Percentiles rank a stretch among this genome's conserved stretches.
These are phyloP conservation scores for Aspergillus sp. DNA, from an alignment of 2,329 filamentous ascomycete genomes.

Conservation along the genomic window DNA sequence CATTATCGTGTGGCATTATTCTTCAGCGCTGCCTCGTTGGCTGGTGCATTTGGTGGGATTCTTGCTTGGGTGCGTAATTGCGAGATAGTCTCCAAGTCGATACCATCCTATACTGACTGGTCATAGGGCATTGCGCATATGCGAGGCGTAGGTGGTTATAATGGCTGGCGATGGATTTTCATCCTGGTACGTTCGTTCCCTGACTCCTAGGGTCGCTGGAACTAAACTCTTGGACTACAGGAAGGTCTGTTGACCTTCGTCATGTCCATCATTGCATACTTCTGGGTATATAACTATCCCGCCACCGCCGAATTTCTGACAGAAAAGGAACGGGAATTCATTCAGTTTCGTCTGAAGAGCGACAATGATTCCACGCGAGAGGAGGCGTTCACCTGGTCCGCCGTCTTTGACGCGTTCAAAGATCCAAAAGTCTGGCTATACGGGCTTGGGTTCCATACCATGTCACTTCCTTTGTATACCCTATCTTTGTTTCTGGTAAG, in stretches of 20 bases:
- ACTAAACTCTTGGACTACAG: too few species aligned
- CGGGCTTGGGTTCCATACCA: conserved; percentile 61
- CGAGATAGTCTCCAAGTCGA: neutral
- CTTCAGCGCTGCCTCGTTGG: conserved; percentile 50
- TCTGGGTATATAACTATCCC: conserved; percentile 38
- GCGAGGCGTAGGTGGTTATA: conserved; percentile 40
- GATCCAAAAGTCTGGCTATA: conserved; percentile 69
- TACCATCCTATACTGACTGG: neutral
- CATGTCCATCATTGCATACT: conserved; percentile 28
- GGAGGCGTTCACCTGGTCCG: conserved; percentile 61
- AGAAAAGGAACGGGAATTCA: conserved; percentile 47
- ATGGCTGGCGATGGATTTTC: conserved; percentile 58
- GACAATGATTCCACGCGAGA: conserved; percentile 63
- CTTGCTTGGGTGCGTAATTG: conserved; percentile 37
- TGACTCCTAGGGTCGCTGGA: neutral
- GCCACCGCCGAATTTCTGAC: conserved; percentile 34
- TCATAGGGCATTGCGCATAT: conserved; percentile 40
- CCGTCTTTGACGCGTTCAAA: conserved; percentile 54
- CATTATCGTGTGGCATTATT: conserved; percentile 54
- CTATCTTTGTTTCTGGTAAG: conserved; percentile 30
- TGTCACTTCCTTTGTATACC: conserved; percentile 52
- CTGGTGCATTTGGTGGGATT: conserved; percentile 54
- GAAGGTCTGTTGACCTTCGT: conserved; percentile 64
- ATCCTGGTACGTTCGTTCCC: conserved; percentile 38
- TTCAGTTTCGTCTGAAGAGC: conserved; percentile 55